phyloP scores from a whole-genome alignment of 2,329 filamentous ascomycete genomes.

The Cercospora sojina region DNA sequence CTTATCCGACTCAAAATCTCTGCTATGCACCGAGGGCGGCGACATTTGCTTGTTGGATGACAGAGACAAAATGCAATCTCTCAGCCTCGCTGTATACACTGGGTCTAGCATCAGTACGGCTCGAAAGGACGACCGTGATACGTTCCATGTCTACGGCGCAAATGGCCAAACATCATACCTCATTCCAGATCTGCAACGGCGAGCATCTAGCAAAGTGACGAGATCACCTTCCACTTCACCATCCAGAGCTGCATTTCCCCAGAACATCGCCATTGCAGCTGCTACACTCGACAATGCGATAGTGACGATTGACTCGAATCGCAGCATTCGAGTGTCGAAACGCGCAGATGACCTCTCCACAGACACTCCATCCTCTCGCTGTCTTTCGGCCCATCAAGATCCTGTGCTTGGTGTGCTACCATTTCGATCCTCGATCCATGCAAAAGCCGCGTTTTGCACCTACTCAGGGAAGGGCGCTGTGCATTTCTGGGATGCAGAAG shows the following conservation, averaged over 20 bases:
- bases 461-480: constrained; percentile 82
- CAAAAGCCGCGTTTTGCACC: constrained; percentile 75
- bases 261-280: constrained; percentile 35
- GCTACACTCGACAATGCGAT: constrained; percentile 39
- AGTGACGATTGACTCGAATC: constrained; percentile 32
- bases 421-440: constrained; percentile 59
- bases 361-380: constrained; percentile 30
- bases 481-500: constrained; percentile 77
- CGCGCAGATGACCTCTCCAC: constrained; percentile 1
- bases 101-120: constrained; percentile 69
- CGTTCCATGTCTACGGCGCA: constrained; percentile 68
- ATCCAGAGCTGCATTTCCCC: constrained; percentile 15
- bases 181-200: constrained; percentile 38
- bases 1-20: constrained; percentile 69
- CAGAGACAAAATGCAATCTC: constrained; percentile 66
- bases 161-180: constrained; percentile 55
- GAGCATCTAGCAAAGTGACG: constrained; percentile 30
- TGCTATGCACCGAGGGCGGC: constrained; percentile 84
- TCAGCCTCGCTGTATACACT: constrained; percentile 64
- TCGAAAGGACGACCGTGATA: constrained; percentile 56
- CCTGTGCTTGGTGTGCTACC: constrained; percentile 69
- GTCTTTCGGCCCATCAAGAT: constrained; percentile 58
- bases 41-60: constrained; percentile 89
- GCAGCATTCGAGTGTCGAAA: constrained; percentile 25
- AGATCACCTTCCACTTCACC: constrained; percentile 25